phyloP scores from a whole-genome alignment of 2,329 filamentous ascomycete species.

The Pseudogymnoascus verrucosus region DNA sequence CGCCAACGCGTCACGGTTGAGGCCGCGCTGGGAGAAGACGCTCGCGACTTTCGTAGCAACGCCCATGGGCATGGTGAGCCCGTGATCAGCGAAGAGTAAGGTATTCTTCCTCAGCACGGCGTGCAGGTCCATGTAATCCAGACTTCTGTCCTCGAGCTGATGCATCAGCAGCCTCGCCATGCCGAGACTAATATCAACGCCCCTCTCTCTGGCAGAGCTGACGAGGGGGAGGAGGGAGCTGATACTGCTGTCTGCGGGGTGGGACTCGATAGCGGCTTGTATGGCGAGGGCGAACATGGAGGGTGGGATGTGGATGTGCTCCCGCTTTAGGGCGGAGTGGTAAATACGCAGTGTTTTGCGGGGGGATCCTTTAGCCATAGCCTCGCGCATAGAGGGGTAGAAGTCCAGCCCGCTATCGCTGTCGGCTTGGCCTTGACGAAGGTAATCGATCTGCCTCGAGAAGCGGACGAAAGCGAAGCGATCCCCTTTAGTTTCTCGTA shows the following conservation, averaged over 20 bases:
- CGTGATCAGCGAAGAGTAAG: conserved; percentile 13
- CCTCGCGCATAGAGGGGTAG: conserved; percentile 16
- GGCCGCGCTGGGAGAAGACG: conserved; percentile 18
- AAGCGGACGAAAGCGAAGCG: not conserved
- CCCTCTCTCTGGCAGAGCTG: conserved; percentile 17
- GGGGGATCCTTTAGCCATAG: conserved; percentile 15
- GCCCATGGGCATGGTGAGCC: conserved; percentile 17
- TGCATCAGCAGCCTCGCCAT: conserved; percentile 21
- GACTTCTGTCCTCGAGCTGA: conserved; percentile 10
- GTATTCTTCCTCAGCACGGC: not conserved
- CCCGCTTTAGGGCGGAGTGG: conserved; percentile 14
- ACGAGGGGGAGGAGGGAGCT: conserved; percentile 26
- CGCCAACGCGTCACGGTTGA: conserved; percentile 18
- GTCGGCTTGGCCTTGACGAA: not conserved
- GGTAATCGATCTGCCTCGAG: not conserved
- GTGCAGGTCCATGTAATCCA: conserved; percentile 1
- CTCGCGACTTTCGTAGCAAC: conserved; percentile 23
- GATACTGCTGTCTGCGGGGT: conserved; percentile 11
- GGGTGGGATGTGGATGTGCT: conserved; percentile 13
- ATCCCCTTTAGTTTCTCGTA: not conserved
- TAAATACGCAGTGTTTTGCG: conserved; percentile 22
- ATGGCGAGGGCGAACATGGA: conserved; percentile 21
- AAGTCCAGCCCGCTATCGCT: not conserved
- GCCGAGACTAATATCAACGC: conserved; percentile 16
- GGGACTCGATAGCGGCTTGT: conserved; percentile 19